Evolutionary conservation across 2,329 filamentous ascomycete species (phyloP), one percentile per base, ranked within the genome.

Genomic region (Biscogniauxia mediterranea): DNA sequence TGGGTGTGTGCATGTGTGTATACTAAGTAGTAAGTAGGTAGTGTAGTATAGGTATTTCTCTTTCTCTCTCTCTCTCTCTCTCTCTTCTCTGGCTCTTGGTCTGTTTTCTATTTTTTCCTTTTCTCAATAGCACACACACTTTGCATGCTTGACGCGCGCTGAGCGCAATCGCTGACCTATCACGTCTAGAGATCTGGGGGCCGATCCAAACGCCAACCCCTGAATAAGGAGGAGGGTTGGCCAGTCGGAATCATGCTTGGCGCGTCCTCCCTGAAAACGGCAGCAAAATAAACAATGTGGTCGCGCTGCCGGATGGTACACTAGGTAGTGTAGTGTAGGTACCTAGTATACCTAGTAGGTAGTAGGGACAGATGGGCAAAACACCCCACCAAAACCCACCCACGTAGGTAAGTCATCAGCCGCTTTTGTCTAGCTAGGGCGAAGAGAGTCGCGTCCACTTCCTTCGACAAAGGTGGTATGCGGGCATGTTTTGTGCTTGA

Each of bases 201-300:
- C 61, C 55, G 62, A 62, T 63, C 69, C 66, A 69, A 64, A 71
- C 65, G 64, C 61, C 64, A 62, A 65, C 69, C 63, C 66, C 62
- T 64, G 60, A 62, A 55, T 23, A 54, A 42, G 46, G 52, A 52
- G 55, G 62, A 42, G 56, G 54, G 60, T 54, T 61, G 66, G 56
- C 69, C 69, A 69, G 64, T 71, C 70, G 68, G 70, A 64, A 59
- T 65, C 61, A 66, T 62, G 62, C 58, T 65, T 64, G 60, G 67
- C 68, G 69, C 68, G 69, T 67, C 61, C 38, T 65, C 60, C 53
- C 26, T 60, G 56, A 52, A 19, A 55, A 50, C 49, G 59, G 54
- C 42, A 62, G 54, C 56, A 64, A 65, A 65, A 67, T 54, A 67
- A 67, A 67, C 65, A 67, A 64, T 17, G 23, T 19, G 62, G 61